Evolutionary conservation across 257 asterid genomes (phyloP).

Genomic region (Jacaranda mimosifolia): DNA sequence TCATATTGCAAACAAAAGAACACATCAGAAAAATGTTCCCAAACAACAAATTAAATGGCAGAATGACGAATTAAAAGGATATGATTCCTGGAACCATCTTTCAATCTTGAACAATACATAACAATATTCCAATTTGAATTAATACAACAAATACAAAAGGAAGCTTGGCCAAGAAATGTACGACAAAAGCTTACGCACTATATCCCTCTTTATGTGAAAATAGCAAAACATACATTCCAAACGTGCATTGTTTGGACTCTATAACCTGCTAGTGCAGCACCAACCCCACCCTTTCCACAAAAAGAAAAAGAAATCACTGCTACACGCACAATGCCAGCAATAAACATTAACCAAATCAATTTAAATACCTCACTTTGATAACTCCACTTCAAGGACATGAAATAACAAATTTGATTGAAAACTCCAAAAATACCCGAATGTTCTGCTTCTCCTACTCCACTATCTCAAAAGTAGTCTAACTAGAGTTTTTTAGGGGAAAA

Average conservation of each 20-base stretch:
- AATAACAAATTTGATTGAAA: not conserved
- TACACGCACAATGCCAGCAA: conserved; percentile 7
- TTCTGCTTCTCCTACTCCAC: not conserved
- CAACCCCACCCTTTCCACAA: not conserved
- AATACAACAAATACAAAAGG: not conserved
- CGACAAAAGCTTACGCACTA: conserved; percentile 10
- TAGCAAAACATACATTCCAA: conserved; percentile 8
- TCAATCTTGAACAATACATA: conserved; percentile 9
- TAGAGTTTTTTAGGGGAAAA: not conserved
- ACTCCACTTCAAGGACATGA: conserved; percentile 12
- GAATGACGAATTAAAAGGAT: not conserved
- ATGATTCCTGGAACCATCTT: not conserved
- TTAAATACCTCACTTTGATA: not conserved
- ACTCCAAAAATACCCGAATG: not conserved
- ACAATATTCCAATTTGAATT: not conserved
- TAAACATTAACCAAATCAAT: conserved; percentile 1
- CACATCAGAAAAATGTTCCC: conserved; percentile 9
- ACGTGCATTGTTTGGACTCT: not conserved
- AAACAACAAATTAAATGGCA: conserved; percentile 4
- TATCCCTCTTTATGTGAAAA: not conserved
- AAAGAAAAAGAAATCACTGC: not conserved
- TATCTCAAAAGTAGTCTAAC: not conserved
- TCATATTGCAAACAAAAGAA: conserved; percentile 37
- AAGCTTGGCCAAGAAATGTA: not conserved
- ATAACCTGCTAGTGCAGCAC: conserved; percentile 4